Conservation (phyloP, 257 asterid genomes). For the Ligustrum vulgare region DNA sequence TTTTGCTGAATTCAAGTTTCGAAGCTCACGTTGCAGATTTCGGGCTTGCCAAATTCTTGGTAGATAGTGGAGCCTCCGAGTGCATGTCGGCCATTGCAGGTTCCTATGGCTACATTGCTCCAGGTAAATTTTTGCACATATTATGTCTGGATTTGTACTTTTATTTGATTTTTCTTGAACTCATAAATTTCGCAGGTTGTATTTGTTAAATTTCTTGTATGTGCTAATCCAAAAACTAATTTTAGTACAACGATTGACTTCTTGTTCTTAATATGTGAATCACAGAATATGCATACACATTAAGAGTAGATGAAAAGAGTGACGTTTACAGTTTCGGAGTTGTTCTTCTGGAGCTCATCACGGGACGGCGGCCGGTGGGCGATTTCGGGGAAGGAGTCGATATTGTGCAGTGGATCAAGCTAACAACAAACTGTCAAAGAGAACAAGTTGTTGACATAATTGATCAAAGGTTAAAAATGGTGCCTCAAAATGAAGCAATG, state of each 20-base stretch:
- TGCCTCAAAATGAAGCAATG: constrained; percentile 73
- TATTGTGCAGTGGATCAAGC: constrained; percentile 70
- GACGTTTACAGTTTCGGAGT: constrained; percentile 71
- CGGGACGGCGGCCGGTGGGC: constrained; percentile 57
- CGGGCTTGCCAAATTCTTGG: constrained; percentile 86
- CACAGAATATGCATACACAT: constrained; percentile 52
- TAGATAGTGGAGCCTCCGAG: constrained; percentile 78
- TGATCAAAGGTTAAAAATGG: constrained; percentile 63
- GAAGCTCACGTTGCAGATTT: constrained; percentile 98
- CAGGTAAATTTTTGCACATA: constrained; percentile 48
- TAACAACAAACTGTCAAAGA: constrained; percentile 54
- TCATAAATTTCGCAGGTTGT: no score
- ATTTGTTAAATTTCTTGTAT: neutral
- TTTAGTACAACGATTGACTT: no score
- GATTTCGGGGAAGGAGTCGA: constrained; percentile 64
- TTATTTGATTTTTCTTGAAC: no score
- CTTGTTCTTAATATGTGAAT: no score
- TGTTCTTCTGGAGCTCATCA: constrained; percentile 51
- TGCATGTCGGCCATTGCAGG: constrained; percentile 98
- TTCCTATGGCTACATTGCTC: constrained; percentile 96
- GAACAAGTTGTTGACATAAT: constrained; percentile 54
- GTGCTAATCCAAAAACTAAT: neutral
- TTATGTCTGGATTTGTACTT: no score
- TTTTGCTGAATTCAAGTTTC: constrained; percentile 62
- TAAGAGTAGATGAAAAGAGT: constrained; percentile 58